These are phyloP conservation scores for Arthrobotrys sinensis DNA, from an alignment of 2,329 filamentous ascomycete species.

Conservation along the genomic window DNA sequence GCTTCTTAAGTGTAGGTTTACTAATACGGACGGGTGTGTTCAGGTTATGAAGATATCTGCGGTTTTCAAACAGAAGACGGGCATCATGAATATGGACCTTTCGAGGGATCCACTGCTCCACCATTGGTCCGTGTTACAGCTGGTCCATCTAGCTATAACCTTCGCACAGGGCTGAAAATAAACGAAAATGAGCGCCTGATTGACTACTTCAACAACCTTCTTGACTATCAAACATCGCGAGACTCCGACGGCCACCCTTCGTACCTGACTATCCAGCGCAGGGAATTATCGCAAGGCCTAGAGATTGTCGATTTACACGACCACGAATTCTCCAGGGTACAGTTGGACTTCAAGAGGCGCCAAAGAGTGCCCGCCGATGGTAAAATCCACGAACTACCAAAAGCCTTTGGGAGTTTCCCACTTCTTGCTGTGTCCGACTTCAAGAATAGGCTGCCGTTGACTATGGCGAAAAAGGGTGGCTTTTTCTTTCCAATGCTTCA, in stretches of 20 bases:
- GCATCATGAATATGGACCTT: slow-evolving; percentile 6
- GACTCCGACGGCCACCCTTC: not conserved
- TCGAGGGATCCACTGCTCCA: not conserved
- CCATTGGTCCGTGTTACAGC: not conserved
- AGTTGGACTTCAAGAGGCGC: not conserved
- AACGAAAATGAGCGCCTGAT: slow-evolving; percentile 29
- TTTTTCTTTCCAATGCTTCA: slow-evolving; percentile 39
- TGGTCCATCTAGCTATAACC: slow-evolving; percentile 16
- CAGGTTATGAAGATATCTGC: slow-evolving; percentile 29
- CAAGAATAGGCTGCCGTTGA: not conserved
- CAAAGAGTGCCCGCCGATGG: slow-evolving; percentile 7
- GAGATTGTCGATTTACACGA: not conserved
- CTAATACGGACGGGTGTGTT: too few species aligned
- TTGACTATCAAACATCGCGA: not conserved
- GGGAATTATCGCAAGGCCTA: not conserved
- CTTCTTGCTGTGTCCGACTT: slow-evolving; percentile 26
- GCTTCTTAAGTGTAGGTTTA: not conserved
- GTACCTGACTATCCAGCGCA: not conserved
- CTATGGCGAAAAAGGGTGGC: slow-evolving; percentile 16
- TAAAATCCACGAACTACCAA: not conserved
- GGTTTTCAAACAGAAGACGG: slow-evolving; percentile 21
- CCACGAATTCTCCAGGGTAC: not conserved
- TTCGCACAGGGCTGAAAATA: slow-evolving; percentile 4
- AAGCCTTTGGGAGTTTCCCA: slow-evolving; percentile 11
- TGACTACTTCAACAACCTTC: slow-evolving; percentile 16